Base-by-base conservation (phyloP, 1,284 basidiomycete species). In the Afroboletus lepidellus region DNA sequence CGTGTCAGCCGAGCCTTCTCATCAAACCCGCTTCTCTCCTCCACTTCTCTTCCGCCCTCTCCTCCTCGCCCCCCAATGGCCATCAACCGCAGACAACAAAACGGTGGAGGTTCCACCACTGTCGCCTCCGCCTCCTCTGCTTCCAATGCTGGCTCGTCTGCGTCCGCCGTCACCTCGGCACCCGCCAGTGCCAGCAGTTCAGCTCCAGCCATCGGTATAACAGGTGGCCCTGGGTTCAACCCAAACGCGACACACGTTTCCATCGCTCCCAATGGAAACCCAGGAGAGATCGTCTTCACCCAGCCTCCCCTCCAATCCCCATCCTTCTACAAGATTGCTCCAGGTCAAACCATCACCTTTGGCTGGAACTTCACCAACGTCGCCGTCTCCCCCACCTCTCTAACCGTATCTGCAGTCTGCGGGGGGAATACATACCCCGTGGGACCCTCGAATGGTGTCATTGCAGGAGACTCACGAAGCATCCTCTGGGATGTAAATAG, bases 291-390 rank as follows among this genome's bases (percentile, higher is more conserved):
- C 54, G 78, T 82, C 51, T 84, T 90, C 66, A 90, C 88, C 25
- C 79, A 91, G 66, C 94, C 94, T 1, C 85, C 91, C 0, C 79
- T 84, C 58, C 86, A 87, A 11, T 84, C 84, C 21, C 83, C 85
- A 4, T 92, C 90, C 7, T 98, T 82, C 74, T 96, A 87, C 78
- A 96, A 97, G 78, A 90, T 98, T 61, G 90, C 89, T 0, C 72
- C 75, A 0, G 76, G 77, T 42, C 80, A 91, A 63, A 76, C 76
- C 52, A 80, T 96, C 65, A 96, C 92, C 20, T 92, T 96, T 70
- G 92, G 80, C n/a, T 97, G 94, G 94, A 95, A 93, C 69, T 81
- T 91, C 60, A 92, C 89, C 20, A 77, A 77, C 56, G 74, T 95
- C 23, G 74, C 84, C 56, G 79, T 78, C 33, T 80, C 78, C 0